Evolutionary conservation across 306 rosid genomes (phyloP), one percentile per base, ranked within the genome.

Genomic region (Pterocarpus macrocarpus): DNA sequence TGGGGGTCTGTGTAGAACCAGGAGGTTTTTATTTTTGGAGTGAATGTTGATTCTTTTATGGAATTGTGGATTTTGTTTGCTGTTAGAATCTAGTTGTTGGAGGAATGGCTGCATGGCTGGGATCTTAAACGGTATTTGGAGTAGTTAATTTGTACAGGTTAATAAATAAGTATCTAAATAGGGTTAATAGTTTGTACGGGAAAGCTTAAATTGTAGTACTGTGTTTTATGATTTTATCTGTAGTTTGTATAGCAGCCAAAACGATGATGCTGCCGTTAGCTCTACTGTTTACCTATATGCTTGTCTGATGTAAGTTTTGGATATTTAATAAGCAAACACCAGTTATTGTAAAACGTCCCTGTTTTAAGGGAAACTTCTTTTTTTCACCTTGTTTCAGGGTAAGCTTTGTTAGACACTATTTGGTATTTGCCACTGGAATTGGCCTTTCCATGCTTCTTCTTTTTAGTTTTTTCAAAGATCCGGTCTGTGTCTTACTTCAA

Each of bases 361-460:
- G 59, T 50, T 69, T 69, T 3, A 1, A 6, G 36, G 64, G 28
- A 28, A 28, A 22, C 28, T 22, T 22, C 28, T 22, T 22, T 22
- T 22, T 22, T 22, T 22, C 0, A 17, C 41, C 41, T 8, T 35
- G 73, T 68, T 41, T 68, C 1, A 8, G 59, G n/a, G 0, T 22
- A 35, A 16, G 6, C 49, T 58, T 39, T 57, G 68, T 14, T 57
- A 14, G 52, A 41, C 8, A 38, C 14, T 38, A 17, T 39, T 22
- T 41, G 50, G 53, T 22, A 22, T 43, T 10, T 10, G 50, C 38
- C 53, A 53, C 35, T 55, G 66, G 8, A 72, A 38, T 36, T 36
- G 17, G 39, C 62, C 63, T 71, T 53, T 71, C 45, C 76, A 71
- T 71, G 45, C 53, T 28, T 38, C 28, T 36, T 55, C 30, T 55